These are phyloP conservation scores for Eimeria sp. DNA, from an alignment of 169 alveolate species.

Conservation along the genomic window DNA sequence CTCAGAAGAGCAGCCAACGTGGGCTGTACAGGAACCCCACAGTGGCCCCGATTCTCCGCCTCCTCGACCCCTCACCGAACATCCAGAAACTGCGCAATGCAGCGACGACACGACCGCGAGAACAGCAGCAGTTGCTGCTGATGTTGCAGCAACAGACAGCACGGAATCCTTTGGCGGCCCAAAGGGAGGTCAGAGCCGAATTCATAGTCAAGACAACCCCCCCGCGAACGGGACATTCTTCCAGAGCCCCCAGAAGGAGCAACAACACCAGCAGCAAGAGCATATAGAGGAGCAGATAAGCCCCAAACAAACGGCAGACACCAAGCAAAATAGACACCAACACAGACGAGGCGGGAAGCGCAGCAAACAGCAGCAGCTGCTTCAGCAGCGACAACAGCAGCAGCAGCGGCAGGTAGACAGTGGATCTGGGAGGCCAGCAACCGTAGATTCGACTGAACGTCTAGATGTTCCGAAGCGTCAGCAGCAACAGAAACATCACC, in stretches of 20 bases:
- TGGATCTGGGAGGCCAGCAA: not conserved
- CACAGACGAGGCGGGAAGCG: not conserved
- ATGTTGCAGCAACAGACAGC: not conserved
- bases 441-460: not conserved
- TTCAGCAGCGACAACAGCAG: slow-evolving; percentile 55
- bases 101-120: not conserved
- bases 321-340: not conserved
- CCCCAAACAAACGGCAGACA: not conserved
- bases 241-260: not conserved
- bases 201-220: not conserved
- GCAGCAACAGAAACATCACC: slow-evolving; percentile 53
- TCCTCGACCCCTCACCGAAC: not conserved
- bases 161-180: not conserved
- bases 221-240: not conserved
- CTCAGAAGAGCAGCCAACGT: not conserved
- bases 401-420: slow-evolving; percentile 17
- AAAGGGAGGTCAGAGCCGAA: not conserved
- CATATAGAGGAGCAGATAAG: not conserved
- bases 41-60: not conserved
- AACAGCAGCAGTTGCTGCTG: slow-evolving; percentile 30
- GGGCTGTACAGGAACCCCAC: slow-evolving; percentile 7
- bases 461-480: not conserved
- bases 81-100: not conserved
- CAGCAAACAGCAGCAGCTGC: slow-evolving; percentile 15
- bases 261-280: not conserved